Evolutionary conservation across 1,284 basidiomycete genomes (phyloP), one percentile per base, ranked within the genome.

Genomic region (Marasmius sp.): DNA sequence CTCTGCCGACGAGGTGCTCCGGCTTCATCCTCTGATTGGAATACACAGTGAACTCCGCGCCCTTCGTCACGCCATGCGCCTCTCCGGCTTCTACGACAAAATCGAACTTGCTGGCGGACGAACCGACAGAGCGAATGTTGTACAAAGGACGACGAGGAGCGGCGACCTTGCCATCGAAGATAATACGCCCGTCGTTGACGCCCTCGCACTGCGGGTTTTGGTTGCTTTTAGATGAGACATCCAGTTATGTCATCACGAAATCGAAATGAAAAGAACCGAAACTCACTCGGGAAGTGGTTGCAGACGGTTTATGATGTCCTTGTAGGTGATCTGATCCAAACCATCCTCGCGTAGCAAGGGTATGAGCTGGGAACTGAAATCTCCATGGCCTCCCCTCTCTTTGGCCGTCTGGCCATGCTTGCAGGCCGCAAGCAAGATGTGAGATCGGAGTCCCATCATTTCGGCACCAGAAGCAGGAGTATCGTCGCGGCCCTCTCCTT

Each of bases 31-130:
- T 51, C 34, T 41, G 8, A 36, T 60, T 51, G 4, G 33, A 10
- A 58, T 65, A 65, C 7, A 70, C 27, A 22, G 60, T 39, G 41
- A 66, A 66, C 52, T 65, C 52, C 3, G 67, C 63, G 5, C 57
- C 64, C 11, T 57, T 34, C 8, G 67, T 65, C 48, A 70, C 58
- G 8, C 67, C 67, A 38, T 68, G 65, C 14, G 65, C 67, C n/a
- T 53, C 58, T 6, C 67, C 68, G 2, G 64, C 68, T 16, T 67
- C 41, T 20, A 70, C 22, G 36, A 56, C 60, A 20, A 57, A 63
- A 52, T 61, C 14, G 16, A 20, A 49, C 33, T 58, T 55, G 18
- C 55, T 47, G 6, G 18, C 11, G 27, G 27, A 27, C 5, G 27
- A 2, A 27, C 5, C 27, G 27, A 27, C 27, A 27, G 2, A 27